phyloP scores from a whole-genome alignment of 2,329 filamentous ascomycete genomes.

The Metarhizium album region DNA sequence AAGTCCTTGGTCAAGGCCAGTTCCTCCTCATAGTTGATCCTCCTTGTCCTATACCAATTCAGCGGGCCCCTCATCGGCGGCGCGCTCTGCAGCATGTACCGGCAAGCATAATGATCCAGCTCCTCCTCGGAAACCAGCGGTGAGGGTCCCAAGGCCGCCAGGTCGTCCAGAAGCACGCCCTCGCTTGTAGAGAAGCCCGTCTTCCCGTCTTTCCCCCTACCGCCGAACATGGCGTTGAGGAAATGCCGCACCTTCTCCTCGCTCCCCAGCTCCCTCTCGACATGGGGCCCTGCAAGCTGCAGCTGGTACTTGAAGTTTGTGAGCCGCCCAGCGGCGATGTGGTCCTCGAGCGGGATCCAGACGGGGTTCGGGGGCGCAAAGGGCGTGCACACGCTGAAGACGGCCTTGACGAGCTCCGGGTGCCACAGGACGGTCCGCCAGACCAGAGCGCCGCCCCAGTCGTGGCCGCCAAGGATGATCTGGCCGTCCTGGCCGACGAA shows the following conservation, averaged over 20 bases:
- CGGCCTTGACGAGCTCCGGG: slow-evolving; percentile 57
- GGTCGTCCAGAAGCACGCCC: slow-evolving; percentile 54
- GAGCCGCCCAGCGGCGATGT: slow-evolving; percentile 42
- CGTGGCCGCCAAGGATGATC: slow-evolving; percentile 81
- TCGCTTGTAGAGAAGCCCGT: slow-evolving; percentile 44
- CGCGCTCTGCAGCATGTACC: slow-evolving; percentile 49
- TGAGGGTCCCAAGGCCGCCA: slow-evolving; percentile 45
- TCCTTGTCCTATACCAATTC: slow-evolving; percentile 76
- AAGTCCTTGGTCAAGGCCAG: slow-evolving; percentile 44
- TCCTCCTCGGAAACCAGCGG: slow-evolving; percentile 56
- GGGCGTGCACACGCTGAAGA: slow-evolving; percentile 76
- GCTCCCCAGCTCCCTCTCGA: slow-evolving; percentile 48
- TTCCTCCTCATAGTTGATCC: slow-evolving; percentile 72
- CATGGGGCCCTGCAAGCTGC: slow-evolving; percentile 59
- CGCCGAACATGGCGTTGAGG: slow-evolving; percentile 62
- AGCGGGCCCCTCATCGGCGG: slow-evolving; percentile 64
- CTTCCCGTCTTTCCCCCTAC: slow-evolving; percentile 43
- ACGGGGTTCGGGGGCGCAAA: slow-evolving; percentile 45
- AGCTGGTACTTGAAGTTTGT: slow-evolving; percentile 78
- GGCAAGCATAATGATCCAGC: slow-evolving; percentile 63
- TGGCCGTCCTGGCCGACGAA: slow-evolving; percentile 32
- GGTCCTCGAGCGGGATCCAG: slow-evolving; percentile 47
- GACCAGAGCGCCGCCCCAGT: slow-evolving; percentile 76
- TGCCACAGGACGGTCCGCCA: slow-evolving; percentile 67
- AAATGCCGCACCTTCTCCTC: slow-evolving; percentile 57